Conservation (phyloP, 2,329 filamentous ascomycete genomes). For the Juglanconis juglandina region DNA sequence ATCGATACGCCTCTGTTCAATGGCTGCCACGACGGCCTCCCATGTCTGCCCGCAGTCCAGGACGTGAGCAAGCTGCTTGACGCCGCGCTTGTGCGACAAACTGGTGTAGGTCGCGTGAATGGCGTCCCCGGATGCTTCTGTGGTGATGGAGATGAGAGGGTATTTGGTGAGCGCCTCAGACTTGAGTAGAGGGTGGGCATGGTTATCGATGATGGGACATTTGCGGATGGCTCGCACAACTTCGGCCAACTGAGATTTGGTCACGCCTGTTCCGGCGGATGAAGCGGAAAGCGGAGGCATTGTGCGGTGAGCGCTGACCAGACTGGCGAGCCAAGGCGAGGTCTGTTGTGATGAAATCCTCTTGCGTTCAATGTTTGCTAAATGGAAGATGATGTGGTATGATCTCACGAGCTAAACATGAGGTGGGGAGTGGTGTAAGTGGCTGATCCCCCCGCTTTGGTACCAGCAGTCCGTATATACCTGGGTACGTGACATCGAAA, state of each 20-base stretch:
- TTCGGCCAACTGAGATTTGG: conserved; percentile 26
- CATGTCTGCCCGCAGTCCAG: conserved; percentile 65
- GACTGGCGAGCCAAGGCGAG: neutral
- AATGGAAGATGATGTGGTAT: neutral
- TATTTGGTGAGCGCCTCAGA: conserved; percentile 44
- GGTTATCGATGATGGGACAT: conserved; percentile 69
- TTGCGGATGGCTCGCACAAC: conserved; percentile 41
- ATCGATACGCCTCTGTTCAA: conserved; percentile 37
- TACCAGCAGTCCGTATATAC: neutral
- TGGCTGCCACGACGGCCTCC: conserved; percentile 44
- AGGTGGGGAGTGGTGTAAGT: neutral
- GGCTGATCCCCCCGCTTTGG: neutral
- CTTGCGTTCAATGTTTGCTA: no score
- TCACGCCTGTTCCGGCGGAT: conserved; percentile 11
- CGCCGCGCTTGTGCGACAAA: conserved; percentile 67
- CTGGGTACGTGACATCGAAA: neutral
- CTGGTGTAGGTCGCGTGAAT: conserved; percentile 59
- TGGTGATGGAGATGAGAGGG: conserved; percentile 58
- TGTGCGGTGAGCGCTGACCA: neutral
- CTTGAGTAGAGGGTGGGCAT: conserved; percentile 66
- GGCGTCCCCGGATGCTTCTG: conserved; percentile 69
- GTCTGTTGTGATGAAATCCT: no score
- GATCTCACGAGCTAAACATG: neutral
- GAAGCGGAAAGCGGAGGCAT: conserved; percentile 2
- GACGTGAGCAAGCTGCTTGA: conserved; percentile 62